Base-by-base conservation (phyloP, 371 early-diverging fungal genomes). In the Mucor mucedo region DNA sequence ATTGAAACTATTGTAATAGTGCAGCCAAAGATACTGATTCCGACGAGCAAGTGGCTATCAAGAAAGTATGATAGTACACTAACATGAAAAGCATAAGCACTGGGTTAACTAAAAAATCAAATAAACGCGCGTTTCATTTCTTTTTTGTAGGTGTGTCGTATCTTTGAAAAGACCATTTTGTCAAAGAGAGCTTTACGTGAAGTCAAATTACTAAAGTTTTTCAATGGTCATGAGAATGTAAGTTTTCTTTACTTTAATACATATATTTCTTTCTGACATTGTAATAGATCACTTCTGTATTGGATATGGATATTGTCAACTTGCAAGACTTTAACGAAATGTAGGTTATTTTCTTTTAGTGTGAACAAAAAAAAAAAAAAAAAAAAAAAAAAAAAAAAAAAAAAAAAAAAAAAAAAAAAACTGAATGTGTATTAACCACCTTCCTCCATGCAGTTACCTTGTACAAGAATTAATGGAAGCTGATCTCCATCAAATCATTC, bases 391-490 rank as follows among this genome's bases (percentile, higher is more conserved):
- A 39, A 39, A 39, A 39, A 39, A 39, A 6, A 42, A 4, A 45
- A 21, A 30, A 39, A 39, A 4, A 45, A 21, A 30, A 39, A 39
- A 2, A 1, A 39, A 39, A 39, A 39, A 39, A 39, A 6, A 42
- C 11, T 42, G 3, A 27, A 8, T 47, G 16, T 21, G 8, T 30
- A 33, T 50, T 38, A 40, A 21, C 41, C 27, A 21, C 48, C 29
- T 38, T 28, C 27, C 11, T 13, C 11, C 4, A 42, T 14, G 32
- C 66, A 89, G 89, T 58, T 89, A 93, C 67, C 78, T 95, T 64
- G 89, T 93, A 21, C 91, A 96, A 77, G 96, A 94, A 74, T 79
- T 99, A 53, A 99, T 99, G 99, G 99, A 99, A 73, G 98, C 99
- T 42, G 98, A 98, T 77, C 84, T 99, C 60, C 98, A 98, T 78